Base-by-base conservation (phyloP, 2,329 filamentous ascomycete species). In the Aspergillus intermedius region DNA sequence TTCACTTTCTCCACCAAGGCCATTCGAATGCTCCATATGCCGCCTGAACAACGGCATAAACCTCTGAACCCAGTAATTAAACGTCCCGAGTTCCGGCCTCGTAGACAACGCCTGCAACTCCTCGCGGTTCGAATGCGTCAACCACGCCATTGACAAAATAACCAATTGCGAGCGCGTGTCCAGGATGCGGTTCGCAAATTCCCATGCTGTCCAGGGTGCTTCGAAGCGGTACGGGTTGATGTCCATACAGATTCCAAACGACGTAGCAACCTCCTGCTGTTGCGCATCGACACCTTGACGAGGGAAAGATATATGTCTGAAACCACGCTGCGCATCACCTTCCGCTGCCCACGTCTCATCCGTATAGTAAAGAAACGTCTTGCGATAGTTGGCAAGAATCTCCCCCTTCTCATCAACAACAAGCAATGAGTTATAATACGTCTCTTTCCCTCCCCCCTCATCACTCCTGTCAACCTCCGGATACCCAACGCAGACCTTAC, bases 341-440 rank as follows among this genome's bases (percentile, higher is more conserved):
- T 82, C 79, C 13, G 69, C 59, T 2, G 81, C 79, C 82, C 82
- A 85, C 1, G 77, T 79, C 58, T 83, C 81, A 57, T 85, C 82
- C 6, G 81, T 84, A 64, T 82, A 83, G 69, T 83, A 85, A 51
- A 85, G 74, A 56, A 83, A 83, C 9, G 74, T 74, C 62, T 85
- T 85, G 53, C 81, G 77, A 65, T 84, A 83, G 59, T 83, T 81
- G 41, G 71, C 67, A 10, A 84, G 56, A 2, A 82, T 66, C n/a
- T 72, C 58, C 3, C 81, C 82, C 0, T 61, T 55, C 3, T 79
- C 74, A n/a, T 73, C 71, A 22, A 84, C 74, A 21, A 81, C 77
- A 15, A 84, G 73, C 3, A 78, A 74, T 7, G 77, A 76, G 60
- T 85, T 85, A 67, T 82, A 84, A 54, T 74, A 70, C 37, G 63